Evolutionary conservation across 495 filamentous ascomycete genomes (phyloP).

Genomic region (Lasiosphaeria ovina): DNA sequence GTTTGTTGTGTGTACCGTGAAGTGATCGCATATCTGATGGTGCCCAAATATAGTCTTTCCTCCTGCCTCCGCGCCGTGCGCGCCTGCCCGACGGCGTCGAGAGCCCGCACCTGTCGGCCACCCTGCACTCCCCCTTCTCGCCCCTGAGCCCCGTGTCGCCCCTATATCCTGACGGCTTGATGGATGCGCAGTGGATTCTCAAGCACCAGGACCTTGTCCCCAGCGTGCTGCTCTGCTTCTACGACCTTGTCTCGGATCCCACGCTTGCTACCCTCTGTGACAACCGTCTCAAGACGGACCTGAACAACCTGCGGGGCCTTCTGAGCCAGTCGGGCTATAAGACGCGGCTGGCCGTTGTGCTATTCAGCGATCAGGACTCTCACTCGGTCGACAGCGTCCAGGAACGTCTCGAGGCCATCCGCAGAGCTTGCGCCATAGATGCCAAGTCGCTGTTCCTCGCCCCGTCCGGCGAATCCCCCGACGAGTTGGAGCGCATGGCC

Average conservation of each 20-base stretch:
- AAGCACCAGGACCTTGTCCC: conserved; percentile 85
- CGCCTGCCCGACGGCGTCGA: conserved; percentile 48
- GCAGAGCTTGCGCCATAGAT: conserved; percentile 74
- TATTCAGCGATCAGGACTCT: conserved; percentile 67
- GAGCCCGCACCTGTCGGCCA: conserved; percentile 40
- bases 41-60: conserved; percentile 39
- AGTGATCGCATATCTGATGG: conserved; percentile 5
- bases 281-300: conserved; percentile 84
- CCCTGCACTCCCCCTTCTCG: conserved; percentile 84
- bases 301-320: conserved; percentile 68
- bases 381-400: conserved; percentile 53
- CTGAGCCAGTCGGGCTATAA: conserved; percentile 68
- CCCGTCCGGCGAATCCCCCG: conserved; percentile 40
- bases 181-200: conserved; percentile 74
- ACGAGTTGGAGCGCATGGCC: conserved; percentile 62
- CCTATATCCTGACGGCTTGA: conserved; percentile 82
- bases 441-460: conserved; percentile 70
- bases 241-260: conserved; percentile 65
- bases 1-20: no score
- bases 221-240: conserved; percentile 73
- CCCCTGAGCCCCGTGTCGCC: conserved; percentile 76
- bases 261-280: conserved; percentile 70
- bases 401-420: conserved; percentile 72
- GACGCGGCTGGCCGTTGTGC: conserved; percentile 69
- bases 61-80: conserved; percentile 52